Conservation (phyloP, 2,329 filamentous ascomycete species). For the Fusarium globosum region DNA sequence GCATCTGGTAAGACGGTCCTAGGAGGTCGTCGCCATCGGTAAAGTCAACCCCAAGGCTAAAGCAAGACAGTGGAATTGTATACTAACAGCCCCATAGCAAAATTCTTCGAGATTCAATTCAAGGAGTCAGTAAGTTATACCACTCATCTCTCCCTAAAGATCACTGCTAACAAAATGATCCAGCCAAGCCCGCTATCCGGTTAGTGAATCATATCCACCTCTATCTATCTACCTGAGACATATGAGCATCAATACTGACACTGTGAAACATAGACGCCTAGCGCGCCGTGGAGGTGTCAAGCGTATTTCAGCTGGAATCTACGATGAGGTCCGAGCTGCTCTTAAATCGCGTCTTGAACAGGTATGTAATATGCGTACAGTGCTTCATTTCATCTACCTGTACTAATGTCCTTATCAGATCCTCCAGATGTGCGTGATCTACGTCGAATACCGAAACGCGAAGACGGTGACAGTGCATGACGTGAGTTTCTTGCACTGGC, state of each 20-base stretch:
- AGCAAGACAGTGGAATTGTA: neutral
- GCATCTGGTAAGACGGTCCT: slow-evolving; percentile 38
- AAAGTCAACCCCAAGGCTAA: neutral
- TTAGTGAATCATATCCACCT: slow-evolving; percentile 43
- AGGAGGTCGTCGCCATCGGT: slow-evolving; percentile 44
- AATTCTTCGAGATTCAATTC: slow-evolving; percentile 59
- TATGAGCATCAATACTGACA: slow-evolving; percentile 9
- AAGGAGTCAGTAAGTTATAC: slow-evolving; percentile 61
- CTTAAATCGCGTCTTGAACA: slow-evolving; percentile 61
- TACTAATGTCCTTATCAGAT: slow-evolving; percentile 56
- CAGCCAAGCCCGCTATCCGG: slow-evolving; percentile 67
- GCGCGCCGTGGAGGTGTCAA: slow-evolving; percentile 83
- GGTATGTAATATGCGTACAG: slow-evolving; percentile 51
- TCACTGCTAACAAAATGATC: slow-evolving; percentile 3
- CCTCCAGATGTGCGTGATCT: slow-evolving; percentile 59
- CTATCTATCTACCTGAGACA: neutral
- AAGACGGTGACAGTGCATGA: slow-evolving; percentile 74
- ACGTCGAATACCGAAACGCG: slow-evolving; percentile 63
- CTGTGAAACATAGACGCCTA: slow-evolving; percentile 64
- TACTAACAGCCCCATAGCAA: slow-evolving; percentile 53
- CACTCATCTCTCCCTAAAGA: neutral
- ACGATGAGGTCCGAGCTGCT: slow-evolving; percentile 67
- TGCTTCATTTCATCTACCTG: neutral
- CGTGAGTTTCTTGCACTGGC: slow-evolving; percentile 54
- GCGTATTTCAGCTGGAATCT: slow-evolving; percentile 73